phyloP scores from a whole-genome alignment of 2,329 filamentous ascomycete genomes.

The Nigrospora sphaerica region DNA sequence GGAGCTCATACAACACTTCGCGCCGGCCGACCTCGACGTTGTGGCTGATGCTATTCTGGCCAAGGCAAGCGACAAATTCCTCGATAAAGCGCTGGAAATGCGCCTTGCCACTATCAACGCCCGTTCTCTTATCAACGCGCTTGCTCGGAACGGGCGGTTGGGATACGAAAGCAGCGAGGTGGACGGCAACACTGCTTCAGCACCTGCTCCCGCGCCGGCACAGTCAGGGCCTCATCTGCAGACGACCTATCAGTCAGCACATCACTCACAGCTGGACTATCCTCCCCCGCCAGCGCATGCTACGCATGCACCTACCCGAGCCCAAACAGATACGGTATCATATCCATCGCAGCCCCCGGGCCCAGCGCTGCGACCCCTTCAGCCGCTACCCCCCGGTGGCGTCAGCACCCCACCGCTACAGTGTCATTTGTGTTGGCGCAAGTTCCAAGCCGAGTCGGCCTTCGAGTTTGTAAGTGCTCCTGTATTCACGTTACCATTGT shows the following conservation, averaged over 20 bases:
- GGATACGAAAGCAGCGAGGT: constrained; percentile 37
- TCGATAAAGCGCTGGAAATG: constrained; percentile 44
- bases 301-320: no score
- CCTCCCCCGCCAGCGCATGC: no score
- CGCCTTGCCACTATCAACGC: constrained; percentile 48
- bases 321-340: no score
- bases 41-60: constrained; percentile 34
- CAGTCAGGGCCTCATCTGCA: constrained; percentile 1
- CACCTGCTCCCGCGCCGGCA: constrained; percentile 1
- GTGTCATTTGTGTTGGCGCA: constrained; percentile 20
- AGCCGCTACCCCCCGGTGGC: no score
- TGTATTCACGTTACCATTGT: neutral
- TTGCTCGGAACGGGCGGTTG: constrained; percentile 48
- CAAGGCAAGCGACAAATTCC: constrained; percentile 39
- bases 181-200: neutral
- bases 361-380: no score
- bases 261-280: neutral
- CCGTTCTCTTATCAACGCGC: constrained; percentile 46
- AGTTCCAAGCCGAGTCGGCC: constrained; percentile 12
- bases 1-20: constrained; percentile 35
- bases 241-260: neutral
- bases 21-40: constrained; percentile 34
- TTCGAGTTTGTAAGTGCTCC: constrained; percentile 22
- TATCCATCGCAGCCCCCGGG: no score
- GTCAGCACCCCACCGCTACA: constrained; percentile 5